Evolutionary conservation across 257 asterid species (phyloP), one percentile per base, ranked within the genome.

Genomic region (Datura wrightii): DNA sequence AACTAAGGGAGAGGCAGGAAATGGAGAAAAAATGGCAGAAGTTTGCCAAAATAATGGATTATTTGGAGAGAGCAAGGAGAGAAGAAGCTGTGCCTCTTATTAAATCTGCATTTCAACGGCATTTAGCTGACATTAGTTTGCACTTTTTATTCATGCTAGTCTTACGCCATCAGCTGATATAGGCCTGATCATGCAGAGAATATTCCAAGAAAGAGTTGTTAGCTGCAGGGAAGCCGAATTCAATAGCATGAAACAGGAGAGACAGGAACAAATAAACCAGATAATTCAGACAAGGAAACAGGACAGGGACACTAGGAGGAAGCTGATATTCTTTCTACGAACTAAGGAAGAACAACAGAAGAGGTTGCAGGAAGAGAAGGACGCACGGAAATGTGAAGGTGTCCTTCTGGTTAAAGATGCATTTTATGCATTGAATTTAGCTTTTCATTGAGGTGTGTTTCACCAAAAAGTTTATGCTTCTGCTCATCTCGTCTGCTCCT

Each of bases 341-440:
- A 34, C 85, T 6, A 93, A 94, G 86, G 99, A 94, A 88, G 97
- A 92, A 85, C 91, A 90, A 85, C 96, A 90, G 60, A 90, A 84
- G 87, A 91, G 86, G 91, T 39, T 88, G 88, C 95, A 60, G n/a
- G 99, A 94, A 85, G 97, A 90, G 91, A 98, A 95, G 91, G 98
- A 91, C 83, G 95, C 92, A 10, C 88, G 92, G 83, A 95, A 87
- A 89, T 94, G 16, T 80, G 97, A 95, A 95, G 99, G 98, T 95
- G 89, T 54, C 6, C 37, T 42, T 54, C 52, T 37, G 59, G 42
- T 74, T 71, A 48, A 74, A 74, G 80, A 46, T 48, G 80, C 80
- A 11, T 48, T 24, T 74, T n/a, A 48, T 24, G 59, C 11, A 54
- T 63, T 24, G 42, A 48, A 10, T 71, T 48, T 48, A 0, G 42